phyloP scores from a whole-genome alignment of 495 filamentous ascomycete species.

The Trichoderma erinaceum region DNA sequence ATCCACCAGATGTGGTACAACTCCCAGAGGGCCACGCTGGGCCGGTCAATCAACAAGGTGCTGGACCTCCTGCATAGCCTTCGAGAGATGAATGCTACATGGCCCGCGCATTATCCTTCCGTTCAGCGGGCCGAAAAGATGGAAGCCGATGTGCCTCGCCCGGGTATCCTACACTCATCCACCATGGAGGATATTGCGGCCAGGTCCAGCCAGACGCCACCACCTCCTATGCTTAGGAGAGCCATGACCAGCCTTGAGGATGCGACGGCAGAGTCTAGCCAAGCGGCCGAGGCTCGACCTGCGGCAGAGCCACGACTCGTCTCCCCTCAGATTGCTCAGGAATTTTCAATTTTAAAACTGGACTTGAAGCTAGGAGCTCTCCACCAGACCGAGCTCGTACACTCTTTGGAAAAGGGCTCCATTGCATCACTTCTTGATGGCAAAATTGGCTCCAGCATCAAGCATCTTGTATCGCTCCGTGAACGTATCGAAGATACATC shows the following conservation, averaged over 20 bases:
- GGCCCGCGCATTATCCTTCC: slow-evolving; percentile 93
- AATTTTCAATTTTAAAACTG: slow-evolving; percentile 91
- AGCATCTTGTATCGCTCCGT: slow-evolving; percentile 76
- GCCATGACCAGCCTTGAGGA: slow-evolving; percentile 62
- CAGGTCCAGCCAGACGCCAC: slow-evolving; percentile 21
- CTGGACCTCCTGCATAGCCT: slow-evolving; percentile 72
- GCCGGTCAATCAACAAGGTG: slow-evolving; percentile 73
- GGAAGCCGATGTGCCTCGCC: slow-evolving; percentile 38
- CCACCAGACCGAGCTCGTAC: slow-evolving; percentile 84
- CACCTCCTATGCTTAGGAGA: slow-evolving; percentile 57
- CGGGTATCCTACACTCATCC: slow-evolving; percentile 50
- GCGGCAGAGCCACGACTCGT: slow-evolving; percentile 65
- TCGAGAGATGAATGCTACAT: slow-evolving; percentile 80
- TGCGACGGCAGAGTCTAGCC: slow-evolving; percentile 66
- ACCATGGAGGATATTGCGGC: slow-evolving; percentile 28
- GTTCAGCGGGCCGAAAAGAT: slow-evolving; percentile 50
- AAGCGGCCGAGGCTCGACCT: slow-evolving; percentile 51
- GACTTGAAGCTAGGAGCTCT: slow-evolving; percentile 84
- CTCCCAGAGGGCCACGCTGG: slow-evolving; percentile 78
- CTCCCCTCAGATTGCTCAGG: slow-evolving; percentile 87
- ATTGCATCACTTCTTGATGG: slow-evolving; percentile 87
- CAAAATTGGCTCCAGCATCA: slow-evolving; percentile 86
- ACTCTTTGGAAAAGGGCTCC: slow-evolving; percentile 89
- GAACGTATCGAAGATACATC: slow-evolving; percentile 96
- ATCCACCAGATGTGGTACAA: slow-evolving; percentile 64